Base-by-base conservation (phyloP, 768 basidiomycete genomes). In the Podaxis sp. region DNA sequence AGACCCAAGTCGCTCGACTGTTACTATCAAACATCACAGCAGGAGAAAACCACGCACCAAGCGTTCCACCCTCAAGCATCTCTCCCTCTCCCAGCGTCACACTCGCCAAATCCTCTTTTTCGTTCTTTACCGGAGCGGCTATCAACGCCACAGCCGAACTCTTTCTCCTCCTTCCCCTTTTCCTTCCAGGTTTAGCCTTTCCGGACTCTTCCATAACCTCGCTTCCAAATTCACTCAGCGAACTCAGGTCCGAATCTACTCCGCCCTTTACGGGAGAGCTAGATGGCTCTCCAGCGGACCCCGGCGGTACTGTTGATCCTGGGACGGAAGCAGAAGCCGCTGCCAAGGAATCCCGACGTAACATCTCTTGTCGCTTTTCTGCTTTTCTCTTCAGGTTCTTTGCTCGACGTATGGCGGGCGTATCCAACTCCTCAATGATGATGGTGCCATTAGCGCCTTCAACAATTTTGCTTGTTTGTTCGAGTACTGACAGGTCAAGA, bases 391-490 rank as follows among this genome's bases (percentile, higher is more conserved):
- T 65, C 56, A 74, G 70, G 18, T 76, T 77, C 71, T 86, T 89
- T 70, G 83, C 79, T 53, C 82, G 78, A 3, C 89, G 82, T 42
- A 82, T 86, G 3, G 80, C 80, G 37, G 89, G 89, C 4, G 90
- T 87, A 66, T 90, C 90, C 23, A 91, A 76, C 61, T 84, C 83
- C 67, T 91, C 89, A 59, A 91, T 82, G 57, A 89, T 81, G 50
- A 87, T 77, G 59, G 73, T 77, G n/a, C 82, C 81, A 47, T 74
- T 74, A n/a, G 79, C 73, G 21, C 67, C 64, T 28, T 61, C 59
- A 11, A 36, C 37, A 46, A 63, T 73, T 71, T 23, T 71, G 54
- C 18, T 69, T 64, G 35, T 38, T 38, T 27, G 36, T 38, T 35
- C 44, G 37, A 61, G 59, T 50, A 51, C 25, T 3, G 37, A 50